phyloP scores from a whole-genome alignment of 805 yeast genomes.

The Saturnispora saitoi region DNA sequence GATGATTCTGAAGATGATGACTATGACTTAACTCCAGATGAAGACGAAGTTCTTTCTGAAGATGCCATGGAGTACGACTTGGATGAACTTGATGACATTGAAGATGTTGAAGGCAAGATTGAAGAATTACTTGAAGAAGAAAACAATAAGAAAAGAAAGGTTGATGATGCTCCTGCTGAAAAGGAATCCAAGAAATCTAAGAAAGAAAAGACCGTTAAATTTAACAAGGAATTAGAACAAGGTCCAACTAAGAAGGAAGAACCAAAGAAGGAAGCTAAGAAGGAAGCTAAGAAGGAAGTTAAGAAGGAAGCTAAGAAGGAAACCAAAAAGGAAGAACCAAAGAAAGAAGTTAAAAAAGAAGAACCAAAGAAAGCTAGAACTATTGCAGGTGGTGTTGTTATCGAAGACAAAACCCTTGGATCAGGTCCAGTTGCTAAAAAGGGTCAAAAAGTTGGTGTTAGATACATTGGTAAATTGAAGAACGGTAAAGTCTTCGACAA shows the following conservation, averaged over 20 bases:
- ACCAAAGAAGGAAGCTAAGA: constrained; percentile 21
- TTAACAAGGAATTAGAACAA: constrained; percentile 85
- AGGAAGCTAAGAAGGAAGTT: constrained; percentile 16
- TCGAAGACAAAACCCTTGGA: constrained; percentile 90
- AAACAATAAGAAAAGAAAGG: constrained; percentile 28
- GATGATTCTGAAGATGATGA: constrained; percentile 44
- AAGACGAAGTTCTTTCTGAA: constrained; percentile 44
- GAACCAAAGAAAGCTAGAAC: constrained; percentile 61
- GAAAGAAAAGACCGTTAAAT: constrained; percentile 70
- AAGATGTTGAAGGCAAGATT: constrained; percentile 63
- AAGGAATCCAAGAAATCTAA: constrained; percentile 32
- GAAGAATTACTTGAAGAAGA: constrained; percentile 67
- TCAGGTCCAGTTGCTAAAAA: constrained; percentile 81
- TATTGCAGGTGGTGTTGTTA: constrained; percentile 83
- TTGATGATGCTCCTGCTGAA: constrained; percentile 19
- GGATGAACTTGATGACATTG: constrained; percentile 59
- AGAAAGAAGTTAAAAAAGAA: constrained; percentile 21
- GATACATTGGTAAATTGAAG: constrained; percentile 96
- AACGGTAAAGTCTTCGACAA: constrained; percentile 96
- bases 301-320: constrained; percentile 24
- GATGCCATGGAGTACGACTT: constrained; percentile 45
- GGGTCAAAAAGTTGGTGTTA: constrained; percentile 87
- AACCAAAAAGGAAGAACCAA: constrained; percentile 17
- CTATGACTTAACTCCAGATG: constrained; percentile 68
- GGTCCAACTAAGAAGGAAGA: constrained; percentile 59